Evolutionary conservation across 1,284 basidiomycete genomes (phyloP), one percentile per base, ranked within the genome.

Genomic region (Microbotryum scabiosae): DNA sequence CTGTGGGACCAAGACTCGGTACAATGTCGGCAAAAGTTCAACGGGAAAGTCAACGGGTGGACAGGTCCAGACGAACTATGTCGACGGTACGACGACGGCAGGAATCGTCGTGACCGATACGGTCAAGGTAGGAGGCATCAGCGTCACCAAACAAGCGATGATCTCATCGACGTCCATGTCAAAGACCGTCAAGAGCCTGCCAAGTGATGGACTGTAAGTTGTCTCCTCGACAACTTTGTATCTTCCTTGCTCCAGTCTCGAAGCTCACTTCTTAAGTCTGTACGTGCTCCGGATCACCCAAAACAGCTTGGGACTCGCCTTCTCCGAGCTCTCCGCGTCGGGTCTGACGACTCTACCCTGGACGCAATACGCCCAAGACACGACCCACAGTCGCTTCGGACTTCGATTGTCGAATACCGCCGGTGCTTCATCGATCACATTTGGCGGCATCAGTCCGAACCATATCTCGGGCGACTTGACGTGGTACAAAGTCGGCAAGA

Each of bases 1-100:
- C 23, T 66, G 64, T 47, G 61, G 61, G 1, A 54, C 51, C 8
- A 66, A 63, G 43, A n/a, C 51, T n/a, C 64, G 59, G 14, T 66
- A 66, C 61, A 49, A 60, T 16, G 46, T 50, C 10, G 56, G 49
- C 4, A 47, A 41, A 10, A 54, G 50, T 2, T 48, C 59, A 23
- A 54, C 61, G 8, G 45, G 54, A 1, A 49, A 52, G 25, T 48
- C 23, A 45, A 60, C 58, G 16, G n/a, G 36, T 5, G 53, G n/a
- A 4, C 53, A 28, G 5, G 56, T 66, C 26, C 47, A 49, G n/a
- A 63, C 61, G 9, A 60, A 43, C 55, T 66, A 63, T 46, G 64
- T 62, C 20, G 64, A 66, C 32, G 64, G 64, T 9, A 58, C 64
- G 7, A 54, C 59, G 1, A 62, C 60, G 43, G 41, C n/a, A 26